Base-by-base conservation (phyloP, 208 protist genomes). In the Trypanosoma platydactyli region DNA sequence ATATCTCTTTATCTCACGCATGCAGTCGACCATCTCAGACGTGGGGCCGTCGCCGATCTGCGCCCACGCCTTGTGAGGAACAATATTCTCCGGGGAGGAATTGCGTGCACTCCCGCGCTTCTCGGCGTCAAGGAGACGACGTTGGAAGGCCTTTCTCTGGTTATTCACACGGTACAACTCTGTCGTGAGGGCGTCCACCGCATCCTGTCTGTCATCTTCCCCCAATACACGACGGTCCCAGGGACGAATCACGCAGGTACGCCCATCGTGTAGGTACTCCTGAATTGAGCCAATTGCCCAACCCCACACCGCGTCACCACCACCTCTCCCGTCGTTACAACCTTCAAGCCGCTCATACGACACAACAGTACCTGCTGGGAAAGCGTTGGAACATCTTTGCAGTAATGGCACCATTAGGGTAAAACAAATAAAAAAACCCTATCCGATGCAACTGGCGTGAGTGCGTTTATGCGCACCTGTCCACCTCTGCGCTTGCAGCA, bases 241-340 rank as follows among this genome's bases (percentile, higher is more conserved):
- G 7, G 18, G 50, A 9, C 30, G 50, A 6, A 73, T 51, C 2
- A 59, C 51, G 30, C 67, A 73, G 5, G 33, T 42, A 51, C 53
- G 58, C 24, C 42, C 42, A 45, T 27, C 41, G 5, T 15, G 18
- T 15, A 29, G 24, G 16, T 50, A 24, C 12, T 40, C 1, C 33
- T 58, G 54, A 44, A 73, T 63, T 29, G 58, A 59, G 41, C 67
- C 67, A 29, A 73, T 49, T 27, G 50, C 44, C 67, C 67, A 73
- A 20, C 50, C 52, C 67, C 67, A 66, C 24, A 6, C 51, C 38
- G 24, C 42, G n/a, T 38, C 33, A 38, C 33, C 9, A 38, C 27
- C 59, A n/a, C n/a, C n/a, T n/a, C n/a, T n/a, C n/a, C n/a, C n/a
- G n/a, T n/a, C n/a, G 20, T 41, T 53, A 13, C 50, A 33, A 40